These are phyloP conservation scores for Metschnikowia gelsemii DNA, from an alignment of 805 yeast genomes.

Conservation along the genomic window DNA sequence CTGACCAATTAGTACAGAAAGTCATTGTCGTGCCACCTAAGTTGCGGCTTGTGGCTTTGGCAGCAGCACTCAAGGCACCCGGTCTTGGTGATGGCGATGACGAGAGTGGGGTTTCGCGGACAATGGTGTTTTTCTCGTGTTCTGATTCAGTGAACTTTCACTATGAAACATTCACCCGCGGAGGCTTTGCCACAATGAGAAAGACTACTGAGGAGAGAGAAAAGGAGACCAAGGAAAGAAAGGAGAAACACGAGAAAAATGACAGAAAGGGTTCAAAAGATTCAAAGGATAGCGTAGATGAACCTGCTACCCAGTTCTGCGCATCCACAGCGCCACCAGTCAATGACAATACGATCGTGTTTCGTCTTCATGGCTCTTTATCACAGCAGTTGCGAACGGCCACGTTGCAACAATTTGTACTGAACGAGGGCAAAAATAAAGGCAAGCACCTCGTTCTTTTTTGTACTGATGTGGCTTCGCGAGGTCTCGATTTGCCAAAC, in stretches of 20 bases:
- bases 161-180: slow-evolving; percentile 67
- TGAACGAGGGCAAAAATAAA: slow-evolving; percentile 32
- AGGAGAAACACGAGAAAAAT: slow-evolving; percentile 7
- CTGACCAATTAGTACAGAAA: slow-evolving; percentile 85
- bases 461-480: slow-evolving; percentile 97
- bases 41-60: slow-evolving; percentile 76
- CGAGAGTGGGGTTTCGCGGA: slow-evolving; percentile 51
- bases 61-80: slow-evolving; percentile 59
- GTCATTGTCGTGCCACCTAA: slow-evolving; percentile 90
- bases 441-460: slow-evolving; percentile 63
- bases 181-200: slow-evolving; percentile 44
- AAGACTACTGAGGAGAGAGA: slow-evolving; percentile 26
- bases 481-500: slow-evolving; percentile 91
- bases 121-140: slow-evolving; percentile 88
- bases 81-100: slow-evolving; percentile 26
- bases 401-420: slow-evolving; percentile 64
- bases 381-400: slow-evolving; percentile 80
- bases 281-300: neutral
- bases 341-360: slow-evolving; percentile 43
- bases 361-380: slow-evolving; percentile 86
- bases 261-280: slow-evolving; percentile 22
- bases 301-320: slow-evolving; percentile 27
- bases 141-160: slow-evolving; percentile 97
- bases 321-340: slow-evolving; percentile 55
- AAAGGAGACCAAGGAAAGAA: slow-evolving; percentile 18